These are phyloP conservation scores for Chiua virens DNA, from an alignment of 768 basidiomycete species.

Conservation along the genomic window DNA sequence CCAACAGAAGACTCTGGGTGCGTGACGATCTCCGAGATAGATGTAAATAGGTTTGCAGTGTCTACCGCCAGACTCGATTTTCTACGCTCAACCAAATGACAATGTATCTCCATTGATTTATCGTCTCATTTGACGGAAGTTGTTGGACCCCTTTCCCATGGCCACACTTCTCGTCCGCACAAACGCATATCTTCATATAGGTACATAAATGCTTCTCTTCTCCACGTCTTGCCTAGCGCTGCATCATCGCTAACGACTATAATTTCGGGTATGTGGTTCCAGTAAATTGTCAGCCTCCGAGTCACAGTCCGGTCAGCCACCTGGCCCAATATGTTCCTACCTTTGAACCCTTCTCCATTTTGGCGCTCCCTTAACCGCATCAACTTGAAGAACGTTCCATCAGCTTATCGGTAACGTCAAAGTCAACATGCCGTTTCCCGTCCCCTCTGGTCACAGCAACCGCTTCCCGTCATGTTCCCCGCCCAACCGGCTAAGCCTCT, in stretches of 20 bases:
- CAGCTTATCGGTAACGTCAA: background rate
- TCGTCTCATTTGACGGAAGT: too few species aligned
- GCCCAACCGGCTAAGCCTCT: slow-evolving; percentile 2
- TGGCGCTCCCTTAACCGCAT: background rate
- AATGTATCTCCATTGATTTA: too few species aligned
- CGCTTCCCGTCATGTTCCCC: background rate
- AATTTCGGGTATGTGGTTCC: too few species aligned
- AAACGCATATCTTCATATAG: background rate
- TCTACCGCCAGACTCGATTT: too few species aligned
- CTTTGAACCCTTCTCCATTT: too few species aligned
- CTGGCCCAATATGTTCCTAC: background rate
- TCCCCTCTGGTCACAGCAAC: slow-evolving; percentile 3
- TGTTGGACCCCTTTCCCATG: background rate
- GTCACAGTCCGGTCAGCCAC: slow-evolving; percentile 7
- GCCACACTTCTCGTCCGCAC: background rate
- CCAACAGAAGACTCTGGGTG: too few species aligned
- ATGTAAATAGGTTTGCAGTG: too few species aligned
- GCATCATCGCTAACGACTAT: too few species aligned
- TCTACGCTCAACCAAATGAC: too few species aligned
- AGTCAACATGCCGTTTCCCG: slow-evolving; percentile 11
- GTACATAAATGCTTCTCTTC: too few species aligned
- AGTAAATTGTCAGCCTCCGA: slow-evolving; percentile 10
- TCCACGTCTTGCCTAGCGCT: too few species aligned
- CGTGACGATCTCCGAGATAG: too few species aligned
- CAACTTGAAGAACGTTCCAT: slow-evolving; percentile 2